A percentile compares a stretch with the other conserved stretches of the same genome.
Evolutionary conservation across 345 rosid species (phyloP).

Genomic region (Camelina hispida): DNA sequence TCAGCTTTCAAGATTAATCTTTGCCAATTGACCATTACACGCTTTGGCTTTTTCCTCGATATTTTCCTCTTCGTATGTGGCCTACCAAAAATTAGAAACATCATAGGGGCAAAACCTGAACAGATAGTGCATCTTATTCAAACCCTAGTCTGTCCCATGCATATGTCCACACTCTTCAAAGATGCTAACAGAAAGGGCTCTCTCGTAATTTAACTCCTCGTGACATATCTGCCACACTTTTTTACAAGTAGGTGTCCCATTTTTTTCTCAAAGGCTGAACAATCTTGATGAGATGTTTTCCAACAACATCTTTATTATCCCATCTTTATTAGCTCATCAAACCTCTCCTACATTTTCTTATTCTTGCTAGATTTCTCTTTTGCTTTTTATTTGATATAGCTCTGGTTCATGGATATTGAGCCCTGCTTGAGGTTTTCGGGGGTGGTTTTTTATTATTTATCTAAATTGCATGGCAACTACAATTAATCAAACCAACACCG

Average conservation of each 20-base stretch:
- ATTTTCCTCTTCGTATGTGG: background rate
- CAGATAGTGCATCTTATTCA: constrained; percentile 14
- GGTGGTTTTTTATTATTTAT: constrained; percentile 51
- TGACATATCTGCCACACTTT: constrained; percentile 17
- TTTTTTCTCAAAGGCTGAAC: constrained; percentile 20
- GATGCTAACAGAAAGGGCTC: background rate
- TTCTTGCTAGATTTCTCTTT: background rate
- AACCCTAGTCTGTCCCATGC: constrained; percentile 22
- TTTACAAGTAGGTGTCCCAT: constrained; percentile 1
- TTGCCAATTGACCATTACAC: constrained; percentile 7
- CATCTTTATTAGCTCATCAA: constrained; percentile 23
- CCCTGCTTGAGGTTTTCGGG: constrained; percentile 71
- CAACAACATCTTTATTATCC: constrained; percentile 18
- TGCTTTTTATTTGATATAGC: constrained; percentile 16
- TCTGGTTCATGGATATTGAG: constrained; percentile 88
- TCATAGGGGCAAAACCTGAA: constrained; percentile 13
- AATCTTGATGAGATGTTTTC: constrained; percentile 32
- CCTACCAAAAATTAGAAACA: constrained; percentile 1
- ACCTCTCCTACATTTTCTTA: constrained; percentile 25
- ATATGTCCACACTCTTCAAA: constrained; percentile 11
- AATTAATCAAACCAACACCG: constrained; percentile 43
- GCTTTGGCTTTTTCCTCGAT: constrained; percentile 7
- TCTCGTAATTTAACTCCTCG: constrained; percentile 11
- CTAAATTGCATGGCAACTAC: constrained; percentile 64
- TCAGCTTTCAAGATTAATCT: constrained; percentile 11